These are phyloP conservation scores for Achaetomiella virescens DNA, from an alignment of 495 filamentous ascomycete genomes.

Conservation along the genomic window DNA sequence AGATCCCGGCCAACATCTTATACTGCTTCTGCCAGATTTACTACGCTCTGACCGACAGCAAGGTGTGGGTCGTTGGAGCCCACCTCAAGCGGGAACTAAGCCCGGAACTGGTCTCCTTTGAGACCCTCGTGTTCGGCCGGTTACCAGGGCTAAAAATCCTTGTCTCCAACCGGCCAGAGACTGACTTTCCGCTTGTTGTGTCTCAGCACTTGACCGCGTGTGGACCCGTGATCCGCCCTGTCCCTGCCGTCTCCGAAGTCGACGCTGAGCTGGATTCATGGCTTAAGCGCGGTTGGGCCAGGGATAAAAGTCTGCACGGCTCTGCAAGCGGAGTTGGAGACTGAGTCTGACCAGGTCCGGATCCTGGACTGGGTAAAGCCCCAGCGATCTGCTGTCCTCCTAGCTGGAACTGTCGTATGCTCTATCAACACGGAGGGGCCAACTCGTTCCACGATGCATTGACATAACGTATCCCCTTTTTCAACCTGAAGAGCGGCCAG, in stretches of 20 bases:
- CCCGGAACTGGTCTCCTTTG: neutral
- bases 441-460: no score
- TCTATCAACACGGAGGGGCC: no score
- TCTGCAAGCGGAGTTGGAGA: constrained; percentile 5
- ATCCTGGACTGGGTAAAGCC: constrained; percentile 32
- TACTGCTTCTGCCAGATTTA: constrained; percentile 11
- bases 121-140: neutral
- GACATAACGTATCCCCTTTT: no score
- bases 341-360: constrained; percentile 19
- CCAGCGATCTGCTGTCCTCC: constrained; percentile 29
- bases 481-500: no score
- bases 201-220: constrained; percentile 40
- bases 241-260: constrained; percentile 23
- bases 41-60: neutral
- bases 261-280: constrained; percentile 30
- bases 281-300: constrained; percentile 19
- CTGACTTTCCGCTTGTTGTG: constrained; percentile 28
- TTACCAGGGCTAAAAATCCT: constrained; percentile 13
- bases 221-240: constrained; percentile 42
- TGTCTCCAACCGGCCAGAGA: constrained; percentile 22
- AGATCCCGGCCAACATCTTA: constrained; percentile 41
- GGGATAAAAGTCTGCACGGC: constrained; percentile 3
- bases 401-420: no score
- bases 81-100: neutral
- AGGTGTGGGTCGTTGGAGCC: neutral